A percentile compares a stretch with the other conserved stretches of the same genome.
Evolutionary conservation across 2,329 filamentous ascomycete species (phyloP).

Genomic region (Fusarium lateritium): DNA sequence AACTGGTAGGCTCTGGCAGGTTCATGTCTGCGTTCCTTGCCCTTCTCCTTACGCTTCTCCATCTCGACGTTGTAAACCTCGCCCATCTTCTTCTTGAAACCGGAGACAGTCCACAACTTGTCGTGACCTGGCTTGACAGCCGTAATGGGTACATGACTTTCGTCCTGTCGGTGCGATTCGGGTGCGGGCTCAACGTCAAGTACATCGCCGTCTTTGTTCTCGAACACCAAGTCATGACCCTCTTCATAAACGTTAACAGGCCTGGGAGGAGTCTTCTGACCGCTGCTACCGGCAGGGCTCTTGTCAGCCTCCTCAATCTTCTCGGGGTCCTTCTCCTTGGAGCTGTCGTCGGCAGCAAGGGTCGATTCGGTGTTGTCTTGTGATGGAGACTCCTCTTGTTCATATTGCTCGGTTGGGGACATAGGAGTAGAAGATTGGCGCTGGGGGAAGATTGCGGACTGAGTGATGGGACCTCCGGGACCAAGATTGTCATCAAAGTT

Average conservation of each 20-base stretch:
- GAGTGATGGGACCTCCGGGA: conserved; percentile 87
- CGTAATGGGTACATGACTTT: conserved; percentile 40
- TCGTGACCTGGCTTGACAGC: conserved; percentile 40
- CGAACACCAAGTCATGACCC: conserved; percentile 82
- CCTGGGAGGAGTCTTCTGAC: conserved; percentile 48
- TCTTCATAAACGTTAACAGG: conserved; percentile 82
- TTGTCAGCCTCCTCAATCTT: conserved; percentile 46
- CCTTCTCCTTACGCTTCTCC: conserved; percentile 73
- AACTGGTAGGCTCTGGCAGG: conserved; percentile 89
- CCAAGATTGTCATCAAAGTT: conserved; percentile 80
- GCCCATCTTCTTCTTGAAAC: conserved; percentile 65
- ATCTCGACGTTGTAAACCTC: conserved; percentile 73
- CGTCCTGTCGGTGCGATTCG: conserved; percentile 18
- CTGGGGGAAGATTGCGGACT: conserved; percentile 88
- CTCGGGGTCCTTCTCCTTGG: conserved; percentile 51
- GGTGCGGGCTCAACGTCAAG: conserved; percentile 70
- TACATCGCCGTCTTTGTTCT: conserved; percentile 90
- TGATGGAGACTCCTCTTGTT: conserved; percentile 52
- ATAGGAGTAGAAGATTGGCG: conserved; percentile 53
- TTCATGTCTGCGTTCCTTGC: conserved; percentile 74
- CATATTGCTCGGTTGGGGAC: conserved; percentile 40
- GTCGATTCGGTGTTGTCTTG: conserved; percentile 55
- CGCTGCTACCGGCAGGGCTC: conserved; percentile 29
- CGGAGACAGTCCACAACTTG: conserved; percentile 54
- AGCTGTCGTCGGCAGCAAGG: conserved; percentile 52